Conservation (phyloP, 352 stramenopile species). For the Globisporangium camurandrum region DNA sequence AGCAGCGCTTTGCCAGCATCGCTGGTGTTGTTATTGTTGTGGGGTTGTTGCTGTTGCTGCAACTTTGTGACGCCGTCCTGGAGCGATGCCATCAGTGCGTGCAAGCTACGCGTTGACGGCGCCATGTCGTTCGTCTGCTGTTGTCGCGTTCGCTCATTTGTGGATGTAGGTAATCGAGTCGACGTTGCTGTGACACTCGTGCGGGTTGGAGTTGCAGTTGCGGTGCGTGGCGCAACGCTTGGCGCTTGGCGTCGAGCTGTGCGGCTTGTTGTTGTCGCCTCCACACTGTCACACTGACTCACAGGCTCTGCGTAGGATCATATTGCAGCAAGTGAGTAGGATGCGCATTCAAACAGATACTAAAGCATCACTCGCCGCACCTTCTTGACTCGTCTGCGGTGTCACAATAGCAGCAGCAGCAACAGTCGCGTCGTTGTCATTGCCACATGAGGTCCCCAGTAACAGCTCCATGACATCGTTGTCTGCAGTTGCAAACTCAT, state of each 20-base stretch:
- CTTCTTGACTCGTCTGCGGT: conserved; percentile 11
- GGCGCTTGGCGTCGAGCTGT: too few species aligned
- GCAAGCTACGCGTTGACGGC: neutral
- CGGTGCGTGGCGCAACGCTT: too few species aligned
- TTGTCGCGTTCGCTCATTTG: too few species aligned
- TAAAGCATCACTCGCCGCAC: neutral
- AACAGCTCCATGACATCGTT: conserved; percentile 2
- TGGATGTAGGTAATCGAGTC: too few species aligned
- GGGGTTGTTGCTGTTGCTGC: conserved; percentile 4
- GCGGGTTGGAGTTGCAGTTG: too few species aligned
- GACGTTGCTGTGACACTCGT: too few species aligned
- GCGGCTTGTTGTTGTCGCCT: conserved; percentile 6
- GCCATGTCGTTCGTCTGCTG: neutral
- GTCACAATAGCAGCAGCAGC: too few species aligned
- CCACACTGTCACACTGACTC: neutral
- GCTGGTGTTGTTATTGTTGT: too few species aligned
- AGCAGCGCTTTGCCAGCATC: conserved; percentile 1
- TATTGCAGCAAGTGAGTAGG: too few species aligned
- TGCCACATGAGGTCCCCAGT: neutral
- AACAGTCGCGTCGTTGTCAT: too few species aligned
- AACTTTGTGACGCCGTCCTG: conserved; percentile 6
- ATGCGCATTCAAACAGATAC: neutral
- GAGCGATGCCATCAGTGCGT: conserved; percentile 6
- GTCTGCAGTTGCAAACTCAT: neutral
- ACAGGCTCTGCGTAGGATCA: conserved; percentile 1